A percentile compares a stretch with the other conserved stretches of the same genome.
phyloP scores from a whole-genome alignment of 148 eudicot species.

The Fagopyrum esculentum region DNA sequence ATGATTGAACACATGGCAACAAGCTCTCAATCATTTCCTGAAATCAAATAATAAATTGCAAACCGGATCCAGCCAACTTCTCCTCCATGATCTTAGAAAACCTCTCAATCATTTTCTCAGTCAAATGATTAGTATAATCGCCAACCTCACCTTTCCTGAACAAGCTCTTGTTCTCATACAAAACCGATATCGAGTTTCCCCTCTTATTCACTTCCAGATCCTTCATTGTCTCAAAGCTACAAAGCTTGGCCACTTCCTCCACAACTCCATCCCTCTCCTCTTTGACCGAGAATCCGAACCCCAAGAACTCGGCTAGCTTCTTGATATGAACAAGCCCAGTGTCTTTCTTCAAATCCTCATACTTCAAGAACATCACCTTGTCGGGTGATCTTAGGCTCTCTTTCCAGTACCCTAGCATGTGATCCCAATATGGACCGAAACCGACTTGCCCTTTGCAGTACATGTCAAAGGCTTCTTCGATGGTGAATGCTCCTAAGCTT shows the following conservation, averaged over 20 bases:
- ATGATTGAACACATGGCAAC: too few relatives aligned
- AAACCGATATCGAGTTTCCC: conserved; percentile 19
- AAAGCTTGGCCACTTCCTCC: conserved; percentile 20
- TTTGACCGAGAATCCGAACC: conserved; percentile 14
- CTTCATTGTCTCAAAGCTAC: conserved; percentile 29
- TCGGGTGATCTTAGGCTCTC: conserved; percentile 35
- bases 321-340: conserved; percentile 12
- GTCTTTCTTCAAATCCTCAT: conserved; percentile 31
- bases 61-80: conserved; percentile 25
- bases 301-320: conserved; percentile 28
- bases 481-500: background rate
- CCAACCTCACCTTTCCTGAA: conserved; percentile 42
- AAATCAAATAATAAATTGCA: conserved; percentile 2
- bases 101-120: conserved; percentile 25
- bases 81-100: conserved; percentile 19
- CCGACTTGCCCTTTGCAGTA: conserved; percentile 7
- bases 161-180: conserved; percentile 25
- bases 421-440: conserved; percentile 17
- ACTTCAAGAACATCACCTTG: conserved; percentile 41
- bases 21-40: too few relatives aligned
- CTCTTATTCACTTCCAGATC: conserved; percentile 27
- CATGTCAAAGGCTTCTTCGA: conserved; percentile 11
- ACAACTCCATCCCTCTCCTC: conserved; percentile 24
- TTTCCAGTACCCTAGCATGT: conserved; percentile 22
- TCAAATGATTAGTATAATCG: conserved; percentile 29